phyloP scores from a whole-genome alignment of 2,329 filamentous ascomycete species.

The Sclerotinia spermophila region DNA sequence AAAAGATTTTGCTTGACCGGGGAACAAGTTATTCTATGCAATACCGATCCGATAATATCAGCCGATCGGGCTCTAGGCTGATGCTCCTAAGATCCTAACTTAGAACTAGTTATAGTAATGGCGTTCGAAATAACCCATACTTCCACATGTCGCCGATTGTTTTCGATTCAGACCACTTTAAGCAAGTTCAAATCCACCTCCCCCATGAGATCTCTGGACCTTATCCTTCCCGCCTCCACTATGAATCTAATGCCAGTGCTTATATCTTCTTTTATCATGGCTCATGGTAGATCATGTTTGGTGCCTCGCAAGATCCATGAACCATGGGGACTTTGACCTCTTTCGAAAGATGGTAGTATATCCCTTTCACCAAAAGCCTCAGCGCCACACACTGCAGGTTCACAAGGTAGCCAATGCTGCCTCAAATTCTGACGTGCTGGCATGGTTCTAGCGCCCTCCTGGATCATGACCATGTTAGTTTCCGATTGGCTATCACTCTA shows the following conservation, averaged over 20 bases:
- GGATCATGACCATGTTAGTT: not conserved
- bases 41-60: conserved; percentile 6
- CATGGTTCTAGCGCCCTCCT: not conserved
- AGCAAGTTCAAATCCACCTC: not conserved
- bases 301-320: conserved; percentile 35
- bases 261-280: conserved; percentile 11
- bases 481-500: conserved; percentile 8
- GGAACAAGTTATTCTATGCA: not conserved
- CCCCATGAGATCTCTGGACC: conserved; percentile 17
- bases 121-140: not conserved
- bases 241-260: conserved; percentile 10
- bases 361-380: conserved; percentile 23
- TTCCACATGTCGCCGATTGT: not conserved
- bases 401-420: conserved; percentile 11
- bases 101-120: not conserved
- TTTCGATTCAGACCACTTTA: conserved; percentile 8
- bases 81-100: not conserved
- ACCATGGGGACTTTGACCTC: conserved; percentile 31
- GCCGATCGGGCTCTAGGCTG: conserved; percentile 6
- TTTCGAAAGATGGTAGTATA: conserved; percentile 24
- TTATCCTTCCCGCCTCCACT: conserved; percentile 22
- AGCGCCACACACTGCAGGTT: conserved; percentile 28
- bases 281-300: conserved; percentile 32
- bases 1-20: not conserved
- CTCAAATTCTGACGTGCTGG: conserved; percentile 14